Evolutionary conservation across 2,329 filamentous ascomycete genomes (phyloP), one percentile per base, ranked within the genome.

Genomic region (Pestalotiopsis sp.): DNA sequence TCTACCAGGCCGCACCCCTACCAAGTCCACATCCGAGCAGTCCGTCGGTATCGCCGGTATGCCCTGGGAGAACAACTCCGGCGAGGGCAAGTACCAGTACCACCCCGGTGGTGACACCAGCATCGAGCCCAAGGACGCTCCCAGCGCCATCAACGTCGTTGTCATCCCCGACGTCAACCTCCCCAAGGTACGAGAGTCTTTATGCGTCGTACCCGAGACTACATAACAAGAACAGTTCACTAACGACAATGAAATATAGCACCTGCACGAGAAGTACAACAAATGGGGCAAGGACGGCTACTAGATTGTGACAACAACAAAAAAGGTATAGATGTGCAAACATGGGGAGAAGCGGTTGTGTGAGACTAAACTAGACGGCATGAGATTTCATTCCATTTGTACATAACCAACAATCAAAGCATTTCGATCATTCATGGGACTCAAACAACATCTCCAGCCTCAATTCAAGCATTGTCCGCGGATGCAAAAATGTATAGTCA

Each of bases 231-330:
- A 64, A 11, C 12, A 38, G 4, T 31, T n/a, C 13, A 14, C 3
- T 68, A 17, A 17, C 72, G 73, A 69, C 73, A 39, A 56, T 11
- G n/a, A 27, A 36, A 41, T n/a, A 68, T 77, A 97, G 93, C 88
- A 92, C 77, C 90, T 98, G 73, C 96, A 99, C 85, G 96, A 99
- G 76, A 92, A 92, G 86, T 98, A 92, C 90, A 99, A 99, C 93
- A 99, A 99, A 88, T 98, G 93, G 90, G 96, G 96, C 83, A 98
- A 98, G 90, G 96, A 98, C 75, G 95, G 94, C 75, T 98, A 92
- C 84, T 93, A 67, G 65, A 60, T 13, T 27, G 38, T 25, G 20
- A 27, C 31, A 31, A 31, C 7, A 31, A 31, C 31, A 17, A 36
- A 36, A 64, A 17, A 64, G 17, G 38, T 45, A 52, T 64, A 52